A percentile compares a stretch with the other conserved stretches of the same genome.
Conservation (phyloP, 345 rosid genomes). For the Boechera stricta region DNA sequence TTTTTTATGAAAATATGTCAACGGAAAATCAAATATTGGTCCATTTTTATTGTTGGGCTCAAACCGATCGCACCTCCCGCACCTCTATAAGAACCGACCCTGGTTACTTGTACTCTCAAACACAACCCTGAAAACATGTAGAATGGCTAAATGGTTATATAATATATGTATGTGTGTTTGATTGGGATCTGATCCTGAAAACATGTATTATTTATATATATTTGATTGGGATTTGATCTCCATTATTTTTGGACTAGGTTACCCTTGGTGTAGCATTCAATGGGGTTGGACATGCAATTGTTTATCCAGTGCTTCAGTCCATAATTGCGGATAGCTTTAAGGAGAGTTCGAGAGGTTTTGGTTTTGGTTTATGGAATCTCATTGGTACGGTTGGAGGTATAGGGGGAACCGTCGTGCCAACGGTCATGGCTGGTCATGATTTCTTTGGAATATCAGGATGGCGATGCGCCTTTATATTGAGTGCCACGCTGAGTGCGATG, state of each 20-base stretch:
- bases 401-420: conserved; percentile 88
- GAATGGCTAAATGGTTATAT: conserved; percentile 1
- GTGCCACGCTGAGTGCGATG: conserved; percentile 73
- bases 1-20: not conserved
- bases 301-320: conserved; percentile 91
- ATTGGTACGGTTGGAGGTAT: conserved; percentile 82
- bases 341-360: conserved; percentile 80
- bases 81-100: not conserved
- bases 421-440: conserved; percentile 85
- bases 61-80: not conserved
- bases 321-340: conserved; percentile 88
- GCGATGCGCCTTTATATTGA: conserved; percentile 86
- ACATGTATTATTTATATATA: not conserved
- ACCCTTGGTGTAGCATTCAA: conserved; percentile 82
- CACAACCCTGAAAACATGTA: not conserved
- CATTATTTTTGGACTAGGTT: conserved; percentile 47
- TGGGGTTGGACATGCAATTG: conserved; percentile 90
- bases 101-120: not conserved
- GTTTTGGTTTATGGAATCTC: conserved; percentile 80
- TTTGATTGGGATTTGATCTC: not conserved
- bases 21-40: not conserved
- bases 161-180: not conserved
- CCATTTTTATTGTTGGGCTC: not conserved
- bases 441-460: conserved; percentile 72
- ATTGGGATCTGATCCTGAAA: not conserved